phyloP scores from a whole-genome alignment of 495 filamentous ascomycete species.

The Acidiella bohemica region DNA sequence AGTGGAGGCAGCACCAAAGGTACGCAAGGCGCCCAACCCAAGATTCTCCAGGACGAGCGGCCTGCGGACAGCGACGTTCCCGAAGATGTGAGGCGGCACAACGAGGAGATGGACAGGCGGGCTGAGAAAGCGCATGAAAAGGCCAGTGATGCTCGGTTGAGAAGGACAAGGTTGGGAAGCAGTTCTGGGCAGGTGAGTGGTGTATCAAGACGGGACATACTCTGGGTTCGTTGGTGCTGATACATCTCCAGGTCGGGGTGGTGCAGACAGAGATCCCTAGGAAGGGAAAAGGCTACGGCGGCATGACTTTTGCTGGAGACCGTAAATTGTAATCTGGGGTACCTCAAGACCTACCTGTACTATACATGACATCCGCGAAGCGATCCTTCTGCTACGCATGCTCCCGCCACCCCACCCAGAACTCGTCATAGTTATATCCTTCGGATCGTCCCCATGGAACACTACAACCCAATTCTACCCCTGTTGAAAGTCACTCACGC shows the following conservation, averaged over 20 bases:
- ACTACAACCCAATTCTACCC: no score
- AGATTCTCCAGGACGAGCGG: constrained; percentile 37
- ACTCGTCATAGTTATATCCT: no score
- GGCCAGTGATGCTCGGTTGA: constrained; percentile 16
- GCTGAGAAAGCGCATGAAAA: constrained; percentile 32
- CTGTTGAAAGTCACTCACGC: no score
- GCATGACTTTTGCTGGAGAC: no score
- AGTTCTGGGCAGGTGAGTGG: constrained; percentile 26
- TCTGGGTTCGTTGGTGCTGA: neutral
- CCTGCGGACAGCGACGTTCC: constrained; percentile 19
- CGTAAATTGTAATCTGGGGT: no score
- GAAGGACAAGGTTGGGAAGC: constrained; percentile 25
- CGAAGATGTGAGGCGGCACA: constrained; percentile 39
- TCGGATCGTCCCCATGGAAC: no score
- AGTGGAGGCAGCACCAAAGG: constrained; percentile 14
- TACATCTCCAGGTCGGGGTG: neutral
- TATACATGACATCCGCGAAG: no score
- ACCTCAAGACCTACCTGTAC: no score
- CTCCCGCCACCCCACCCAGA: no score
- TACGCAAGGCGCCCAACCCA: constrained; percentile 26
- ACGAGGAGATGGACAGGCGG: constrained; percentile 45
- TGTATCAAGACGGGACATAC: neutral
- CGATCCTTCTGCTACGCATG: no score
- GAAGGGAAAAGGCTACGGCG: no score
- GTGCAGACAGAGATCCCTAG: constrained; percentile 1